phyloP scores from a whole-genome alignment of 1,284 basidiomycete species.

The Apiotrichum gamsii region DNA sequence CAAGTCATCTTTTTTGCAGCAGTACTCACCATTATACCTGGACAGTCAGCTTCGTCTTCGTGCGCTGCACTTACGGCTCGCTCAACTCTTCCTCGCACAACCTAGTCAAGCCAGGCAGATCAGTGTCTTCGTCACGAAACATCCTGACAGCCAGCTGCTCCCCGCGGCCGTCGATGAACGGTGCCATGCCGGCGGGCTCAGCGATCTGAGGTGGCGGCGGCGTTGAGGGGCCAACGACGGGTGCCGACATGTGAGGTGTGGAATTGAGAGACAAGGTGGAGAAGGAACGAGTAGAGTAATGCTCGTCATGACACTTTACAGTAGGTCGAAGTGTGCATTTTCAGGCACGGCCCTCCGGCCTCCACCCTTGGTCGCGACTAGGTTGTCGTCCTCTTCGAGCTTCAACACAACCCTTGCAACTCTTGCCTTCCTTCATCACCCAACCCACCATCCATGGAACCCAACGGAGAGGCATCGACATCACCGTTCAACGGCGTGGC shows the following conservation, averaged over 20 bases:
- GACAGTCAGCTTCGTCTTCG: neutral
- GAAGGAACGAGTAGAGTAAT: neutral
- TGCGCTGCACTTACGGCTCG: slow-evolving; percentile 73
- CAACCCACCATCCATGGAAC: slow-evolving; percentile 4
- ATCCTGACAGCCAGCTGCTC: slow-evolving; percentile 30
- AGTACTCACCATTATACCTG: slow-evolving; percentile 26
- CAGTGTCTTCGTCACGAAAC: slow-evolving; percentile 53
- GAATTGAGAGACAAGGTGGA: neutral
- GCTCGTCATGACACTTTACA: neutral
- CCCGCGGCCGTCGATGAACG: slow-evolving; percentile 14
- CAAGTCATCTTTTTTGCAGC: too few relatives aligned
- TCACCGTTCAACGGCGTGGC: slow-evolving; percentile 15
- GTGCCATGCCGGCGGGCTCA: slow-evolving; percentile 3
- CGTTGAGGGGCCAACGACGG: neutral
- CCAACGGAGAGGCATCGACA: slow-evolving; percentile 9
- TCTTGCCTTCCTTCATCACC: neutral
- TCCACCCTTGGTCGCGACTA: too few relatives aligned
- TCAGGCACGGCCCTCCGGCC: neutral
- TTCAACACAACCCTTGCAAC: neutral
- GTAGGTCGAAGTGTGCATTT: neutral
- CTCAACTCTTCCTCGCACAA: slow-evolving; percentile 87
- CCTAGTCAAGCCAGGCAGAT: slow-evolving; percentile 71
- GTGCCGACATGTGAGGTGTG: neutral
- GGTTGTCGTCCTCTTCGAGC: too few relatives aligned
- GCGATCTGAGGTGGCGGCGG: neutral